Evolutionary conservation across 2,329 filamentous ascomycete genomes (phyloP).

Genomic region (Pseudogymnoascus sp.): DNA sequence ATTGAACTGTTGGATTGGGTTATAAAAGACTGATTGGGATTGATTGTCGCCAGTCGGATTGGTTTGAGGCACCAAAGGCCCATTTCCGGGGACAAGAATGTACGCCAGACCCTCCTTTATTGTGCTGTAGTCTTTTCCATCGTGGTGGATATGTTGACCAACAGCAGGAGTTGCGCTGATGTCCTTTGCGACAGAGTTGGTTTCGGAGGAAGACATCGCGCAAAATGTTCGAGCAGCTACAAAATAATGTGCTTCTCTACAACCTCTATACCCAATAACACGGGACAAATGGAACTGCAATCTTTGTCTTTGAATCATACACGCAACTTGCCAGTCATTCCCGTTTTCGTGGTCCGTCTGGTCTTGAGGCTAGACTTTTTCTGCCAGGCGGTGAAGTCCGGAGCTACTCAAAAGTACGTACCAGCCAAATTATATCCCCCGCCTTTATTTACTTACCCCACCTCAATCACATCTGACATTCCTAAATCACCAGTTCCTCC

Average conservation of each 20-base stretch:
- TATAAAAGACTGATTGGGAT: conserved; percentile 86
- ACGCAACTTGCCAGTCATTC: background rate
- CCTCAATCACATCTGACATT: background rate
- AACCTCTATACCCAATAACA: background rate
- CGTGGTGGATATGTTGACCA: conserved; percentile 32
- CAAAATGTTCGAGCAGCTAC: background rate
- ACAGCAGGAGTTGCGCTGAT: conserved; percentile 25
- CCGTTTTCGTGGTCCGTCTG: background rate
- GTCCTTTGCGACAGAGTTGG: conserved; percentile 14
- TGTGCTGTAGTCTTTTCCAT: conserved; percentile 47
- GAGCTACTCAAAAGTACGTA: background rate
- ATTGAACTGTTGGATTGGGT: conserved; percentile 98
- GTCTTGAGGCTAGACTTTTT: conserved; percentile 9
- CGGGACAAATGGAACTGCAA: background rate
- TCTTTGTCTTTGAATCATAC: background rate
- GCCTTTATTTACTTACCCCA: conserved; percentile 4
- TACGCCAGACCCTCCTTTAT: conserved; percentile 60
- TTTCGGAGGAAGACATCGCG: background rate
- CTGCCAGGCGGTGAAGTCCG: conserved; percentile 11
- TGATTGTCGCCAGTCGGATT: conserved; percentile 45
- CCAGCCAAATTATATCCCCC: background rate
- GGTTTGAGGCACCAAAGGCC: conserved; percentile 38
- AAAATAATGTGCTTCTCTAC: background rate
- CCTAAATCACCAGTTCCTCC: background rate
- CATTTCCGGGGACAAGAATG: conserved; percentile 52